phyloP scores from a whole-genome alignment of 805 yeast genomes.

The Barnettozyma pratensis region DNA sequence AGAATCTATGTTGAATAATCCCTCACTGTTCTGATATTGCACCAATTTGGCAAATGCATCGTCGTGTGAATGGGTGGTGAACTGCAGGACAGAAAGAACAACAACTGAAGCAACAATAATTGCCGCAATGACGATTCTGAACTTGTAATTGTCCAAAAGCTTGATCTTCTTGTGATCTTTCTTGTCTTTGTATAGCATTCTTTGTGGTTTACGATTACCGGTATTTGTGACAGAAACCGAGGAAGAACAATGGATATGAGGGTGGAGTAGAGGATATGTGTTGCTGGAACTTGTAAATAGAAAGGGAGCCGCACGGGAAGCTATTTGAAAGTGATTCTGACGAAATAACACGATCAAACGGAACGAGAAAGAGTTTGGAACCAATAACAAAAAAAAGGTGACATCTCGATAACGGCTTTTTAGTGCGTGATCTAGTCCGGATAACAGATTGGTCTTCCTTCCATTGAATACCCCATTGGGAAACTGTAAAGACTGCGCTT shows the following conservation, averaged over 20 bases:
- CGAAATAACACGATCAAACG: neutral
- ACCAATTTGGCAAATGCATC: too few relatives aligned
- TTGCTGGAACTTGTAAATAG: too few relatives aligned
- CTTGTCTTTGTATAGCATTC: neutral
- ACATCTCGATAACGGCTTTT: neutral
- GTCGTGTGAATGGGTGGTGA: neutral
- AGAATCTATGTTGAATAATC: too few relatives aligned
- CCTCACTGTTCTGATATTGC: too few relatives aligned
- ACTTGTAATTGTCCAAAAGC: neutral
- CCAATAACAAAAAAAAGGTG: neutral
- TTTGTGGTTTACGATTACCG: too few relatives aligned
- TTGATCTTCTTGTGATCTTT: too few relatives aligned
- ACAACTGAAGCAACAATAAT: neutral
- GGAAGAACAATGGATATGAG: neutral
- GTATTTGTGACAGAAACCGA: neutral
- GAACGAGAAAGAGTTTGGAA: neutral
- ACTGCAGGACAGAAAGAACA: neutral
- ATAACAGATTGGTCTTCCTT: too few relatives aligned
- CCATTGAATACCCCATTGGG: neutral
- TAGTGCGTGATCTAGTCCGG: neutral
- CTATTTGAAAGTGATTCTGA: too few relatives aligned
- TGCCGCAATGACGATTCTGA: neutral
- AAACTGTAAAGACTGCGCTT: neutral
- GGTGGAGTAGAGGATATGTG: too few relatives aligned
- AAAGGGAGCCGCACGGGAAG: too few relatives aligned